These are phyloP conservation scores for Pyrenula aspistea DNA, from an alignment of 495 filamentous ascomycete genomes.

Conservation along the genomic window DNA sequence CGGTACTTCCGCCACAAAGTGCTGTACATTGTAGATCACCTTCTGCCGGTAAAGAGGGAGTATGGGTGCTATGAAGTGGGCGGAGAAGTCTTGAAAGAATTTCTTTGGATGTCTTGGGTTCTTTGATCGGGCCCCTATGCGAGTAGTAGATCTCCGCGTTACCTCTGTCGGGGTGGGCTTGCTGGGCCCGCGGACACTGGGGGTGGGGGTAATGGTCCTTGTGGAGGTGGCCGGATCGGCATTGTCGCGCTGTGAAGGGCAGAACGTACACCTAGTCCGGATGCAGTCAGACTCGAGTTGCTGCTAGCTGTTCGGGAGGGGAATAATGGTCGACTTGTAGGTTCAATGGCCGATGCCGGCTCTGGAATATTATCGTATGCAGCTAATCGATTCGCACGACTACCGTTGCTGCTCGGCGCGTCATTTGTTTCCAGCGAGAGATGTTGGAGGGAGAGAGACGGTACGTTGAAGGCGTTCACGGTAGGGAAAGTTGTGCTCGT, in stretches of 20 bases:
- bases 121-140: too few species aligned
- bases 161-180: not conserved
- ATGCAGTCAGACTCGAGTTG: conserved; percentile 9
- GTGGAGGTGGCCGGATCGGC: conserved; percentile 32
- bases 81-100: too few species aligned
- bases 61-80: too few species aligned
- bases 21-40: too few species aligned
- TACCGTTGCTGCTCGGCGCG: conserved; percentile 7
- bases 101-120: too few species aligned
- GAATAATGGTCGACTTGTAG: conserved; percentile 21
- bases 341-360: conserved; percentile 25
- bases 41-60: too few species aligned
- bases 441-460: conserved; percentile 26
- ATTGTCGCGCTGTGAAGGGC: conserved; percentile 25
- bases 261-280: conserved; percentile 14
- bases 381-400: conserved; percentile 25
- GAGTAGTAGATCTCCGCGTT: too few species aligned
- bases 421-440: conserved; percentile 25
- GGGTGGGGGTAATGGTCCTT: conserved; percentile 27
- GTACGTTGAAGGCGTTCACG: conserved; percentile 17
- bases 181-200: conserved; percentile 16
- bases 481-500: conserved; percentile 10
- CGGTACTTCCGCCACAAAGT: too few species aligned
- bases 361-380: conserved; percentile 24
- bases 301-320: conserved; percentile 27